phyloP scores from a whole-genome alignment of 148 eudicot genomes.

The Amaranthus palmeri region DNA sequence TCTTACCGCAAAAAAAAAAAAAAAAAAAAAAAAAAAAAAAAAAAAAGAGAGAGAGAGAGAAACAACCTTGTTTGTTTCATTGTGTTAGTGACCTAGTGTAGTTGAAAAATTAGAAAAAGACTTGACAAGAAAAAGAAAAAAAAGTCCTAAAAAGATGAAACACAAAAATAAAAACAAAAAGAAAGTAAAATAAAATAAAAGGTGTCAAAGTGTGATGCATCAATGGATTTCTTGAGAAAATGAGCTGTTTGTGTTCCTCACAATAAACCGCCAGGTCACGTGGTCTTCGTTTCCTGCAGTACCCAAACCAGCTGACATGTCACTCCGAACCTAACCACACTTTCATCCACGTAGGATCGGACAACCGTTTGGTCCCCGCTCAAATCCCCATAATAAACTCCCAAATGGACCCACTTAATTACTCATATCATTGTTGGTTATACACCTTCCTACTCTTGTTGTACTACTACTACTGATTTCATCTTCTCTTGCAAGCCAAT shows the following conservation, averaged over 20 bases:
- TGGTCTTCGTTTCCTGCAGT: constrained; percentile 10
- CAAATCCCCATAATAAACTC: constrained; percentile 26
- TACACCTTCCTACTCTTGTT: not conserved
- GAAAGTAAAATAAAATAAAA: not conserved
- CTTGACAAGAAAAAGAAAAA: not conserved
- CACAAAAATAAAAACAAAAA: not conserved
- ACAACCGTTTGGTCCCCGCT: constrained; percentile 71
- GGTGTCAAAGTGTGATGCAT: not conserved
- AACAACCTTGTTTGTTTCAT: no score
- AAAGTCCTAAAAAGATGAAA: not conserved
- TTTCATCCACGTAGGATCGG: constrained; percentile 57
- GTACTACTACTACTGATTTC: constrained; percentile 16
- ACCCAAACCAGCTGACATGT: constrained; percentile 29
- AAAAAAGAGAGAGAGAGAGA: no score
- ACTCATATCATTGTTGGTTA: not conserved
- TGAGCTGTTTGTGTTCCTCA: constrained; percentile 9
- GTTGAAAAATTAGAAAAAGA: not conserved
- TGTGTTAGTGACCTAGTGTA: no score
- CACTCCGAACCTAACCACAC: constrained; percentile 29
- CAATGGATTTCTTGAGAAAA: not conserved
- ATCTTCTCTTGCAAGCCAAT: constrained; percentile 21
- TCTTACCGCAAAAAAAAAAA: no score
- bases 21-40: no score
- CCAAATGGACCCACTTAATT: not conserved
- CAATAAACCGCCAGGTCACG: constrained; percentile 21